Evolutionary conservation across 1,139 yeast genomes (phyloP).

Genomic region (Debaryomyces singareniensis): DNA sequence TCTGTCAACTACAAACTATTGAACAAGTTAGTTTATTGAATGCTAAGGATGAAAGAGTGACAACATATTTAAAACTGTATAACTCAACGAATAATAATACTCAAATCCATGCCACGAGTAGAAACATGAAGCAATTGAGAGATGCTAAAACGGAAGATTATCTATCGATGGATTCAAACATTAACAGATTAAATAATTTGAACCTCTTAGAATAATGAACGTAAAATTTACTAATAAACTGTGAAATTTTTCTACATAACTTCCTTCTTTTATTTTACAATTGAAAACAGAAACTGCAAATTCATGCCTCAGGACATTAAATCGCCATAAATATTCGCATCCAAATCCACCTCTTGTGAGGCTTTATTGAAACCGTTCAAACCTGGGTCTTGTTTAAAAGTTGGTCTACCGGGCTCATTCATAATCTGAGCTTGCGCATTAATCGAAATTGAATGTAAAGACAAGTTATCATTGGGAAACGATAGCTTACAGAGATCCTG

Average conservation of each 20-base stretch:
- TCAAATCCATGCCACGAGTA: conserved; percentile 14
- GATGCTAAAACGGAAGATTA: conserved; percentile 13
- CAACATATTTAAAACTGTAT: conserved; percentile 61
- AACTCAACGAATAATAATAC: conserved; percentile 26
- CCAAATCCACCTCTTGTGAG: background rate
- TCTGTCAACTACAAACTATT: conserved; percentile 55
- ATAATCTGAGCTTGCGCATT: background rate
- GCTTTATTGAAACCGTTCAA: background rate
- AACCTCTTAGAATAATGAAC: too few species aligned
- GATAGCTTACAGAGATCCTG: background rate
- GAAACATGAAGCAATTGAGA: conserved; percentile 11
- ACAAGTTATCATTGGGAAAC: background rate
- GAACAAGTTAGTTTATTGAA: conserved; percentile 52
- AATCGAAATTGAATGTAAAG: background rate
- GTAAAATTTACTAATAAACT: too few species aligned
- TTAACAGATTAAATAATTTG: conserved; percentile 27
- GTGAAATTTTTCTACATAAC: too few species aligned
- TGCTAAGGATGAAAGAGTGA: conserved; percentile 61
- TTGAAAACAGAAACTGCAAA: conserved; percentile 1
- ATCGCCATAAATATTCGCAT: background rate
- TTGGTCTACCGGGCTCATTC: background rate
- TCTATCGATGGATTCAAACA: conserved; percentile 28
- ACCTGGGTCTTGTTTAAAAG: background rate
- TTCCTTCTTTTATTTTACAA: too few species aligned
- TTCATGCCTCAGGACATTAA: too few species aligned